Conservation (phyloP, 352 stramenopile genomes). For the Globisporangium radiosum region DNA sequence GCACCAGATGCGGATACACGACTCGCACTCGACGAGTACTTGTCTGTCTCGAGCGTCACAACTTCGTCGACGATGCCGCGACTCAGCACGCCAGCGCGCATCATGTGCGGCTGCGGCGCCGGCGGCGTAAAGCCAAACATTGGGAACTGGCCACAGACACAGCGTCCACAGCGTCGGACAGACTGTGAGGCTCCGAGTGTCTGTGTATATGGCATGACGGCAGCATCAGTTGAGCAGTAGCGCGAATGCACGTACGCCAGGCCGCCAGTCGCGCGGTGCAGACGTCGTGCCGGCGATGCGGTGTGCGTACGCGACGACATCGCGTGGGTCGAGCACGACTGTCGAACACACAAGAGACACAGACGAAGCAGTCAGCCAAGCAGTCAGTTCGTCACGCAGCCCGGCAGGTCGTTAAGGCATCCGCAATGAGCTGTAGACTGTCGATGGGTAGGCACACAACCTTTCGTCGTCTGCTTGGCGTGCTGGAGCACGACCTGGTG, state of each 20-base stretch:
- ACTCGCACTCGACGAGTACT: conserved; percentile 48
- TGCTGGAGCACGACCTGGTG: conserved; percentile 52
- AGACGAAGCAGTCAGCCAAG: background rate
- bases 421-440: no score
- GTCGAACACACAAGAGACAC: background rate
- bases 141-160: conserved; percentile 35
- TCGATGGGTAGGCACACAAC: conserved; percentile 8
- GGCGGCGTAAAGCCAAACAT: conserved; percentile 86
- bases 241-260: conserved; percentile 37
- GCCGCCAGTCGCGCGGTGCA: conserved; percentile 65
- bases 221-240: background rate
- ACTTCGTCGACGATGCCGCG: conserved; percentile 75
- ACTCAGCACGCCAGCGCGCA: conserved; percentile 76
- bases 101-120: conserved; percentile 81
- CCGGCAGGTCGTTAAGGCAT: no score
- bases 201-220: background rate
- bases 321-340: conserved; percentile 58
- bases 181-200: no score
- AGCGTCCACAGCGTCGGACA: background rate
- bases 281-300: conserved; percentile 75
- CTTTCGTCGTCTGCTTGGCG: conserved; percentile 50
- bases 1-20: conserved; percentile 3
- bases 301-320: conserved; percentile 78
- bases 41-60: conserved; percentile 61
- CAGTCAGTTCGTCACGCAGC: background rate